Evolutionary conservation across 495 filamentous ascomycete species (phyloP), one percentile per base, ranked within the genome.

Genomic region (Tetracladium setigerum): DNA sequence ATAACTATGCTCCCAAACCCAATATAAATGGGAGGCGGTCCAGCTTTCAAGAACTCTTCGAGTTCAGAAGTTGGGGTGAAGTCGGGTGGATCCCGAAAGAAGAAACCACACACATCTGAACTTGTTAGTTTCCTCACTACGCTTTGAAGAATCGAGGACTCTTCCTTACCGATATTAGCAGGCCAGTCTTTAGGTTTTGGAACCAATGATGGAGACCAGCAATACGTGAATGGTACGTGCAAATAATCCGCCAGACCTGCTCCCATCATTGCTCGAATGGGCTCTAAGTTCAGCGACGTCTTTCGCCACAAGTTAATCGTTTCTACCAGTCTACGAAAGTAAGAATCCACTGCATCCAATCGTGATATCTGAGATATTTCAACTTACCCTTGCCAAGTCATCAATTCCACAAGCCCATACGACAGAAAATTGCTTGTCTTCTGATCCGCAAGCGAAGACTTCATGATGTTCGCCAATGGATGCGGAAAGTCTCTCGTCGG

Each of bases 1-100:
- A 82, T 68, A 2, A 82, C 78, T 44, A 84, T 83, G 38, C 72
- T 77, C 2, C 79, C 81, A 50, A 84, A 83, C 11, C 81, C 81
- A 30, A 83, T 77, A 50, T 82, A 83, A 1, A 83, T 64, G 13
- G 79, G 79, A 7, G 69, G 56, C 4, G 74, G 67, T 2, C 78
- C 78, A 10, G 57, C 57, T 33, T 67, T 54, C 1, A 83, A 62
- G 48, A 82, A 83, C 0, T 54, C 62, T 0, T 57, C 58, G 15
- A 83, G 60, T 5, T 76, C 72, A 1, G 70, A 51, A 0, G 64
- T 63, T 2, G 79, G 79, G 0, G 59, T 72, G 58, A 74, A 83
- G 6, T 62, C 57, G 0, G 67, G 63, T 5, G 70, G 64, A 41
- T 70, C 62, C 1, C 73, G 60, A 53, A 82, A 80, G 64, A 75